Conservation (phyloP, 208 protist species). For the Acanthamoeba triangularis region DNA sequence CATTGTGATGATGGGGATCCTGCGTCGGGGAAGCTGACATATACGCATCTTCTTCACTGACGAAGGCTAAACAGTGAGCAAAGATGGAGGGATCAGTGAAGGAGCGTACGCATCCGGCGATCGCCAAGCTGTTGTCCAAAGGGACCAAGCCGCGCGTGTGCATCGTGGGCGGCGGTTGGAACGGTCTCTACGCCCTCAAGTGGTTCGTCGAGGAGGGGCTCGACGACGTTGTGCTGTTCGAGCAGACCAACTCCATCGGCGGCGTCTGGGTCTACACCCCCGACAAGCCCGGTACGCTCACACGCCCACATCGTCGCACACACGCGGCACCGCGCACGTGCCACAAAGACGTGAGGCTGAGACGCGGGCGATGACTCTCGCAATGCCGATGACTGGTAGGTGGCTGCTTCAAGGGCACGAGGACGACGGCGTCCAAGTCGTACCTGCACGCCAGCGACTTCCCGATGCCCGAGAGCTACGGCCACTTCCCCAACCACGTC, state of each 20-base stretch:
- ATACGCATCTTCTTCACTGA: no score
- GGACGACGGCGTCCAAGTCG: constrained; percentile 66
- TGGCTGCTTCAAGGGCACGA: constrained; percentile 60
- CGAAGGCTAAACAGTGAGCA: no score
- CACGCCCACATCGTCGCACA: no score
- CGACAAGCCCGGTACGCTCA: constrained; percentile 37
- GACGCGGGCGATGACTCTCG: no score
- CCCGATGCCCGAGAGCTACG: constrained; percentile 36
- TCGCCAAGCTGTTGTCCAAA: not conserved
- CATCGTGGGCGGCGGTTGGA: constrained; percentile 67
- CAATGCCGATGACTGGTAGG: not conserved
- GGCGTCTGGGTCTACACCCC: constrained; percentile 70
- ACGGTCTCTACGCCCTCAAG: constrained; percentile 74
- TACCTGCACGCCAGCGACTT: constrained; percentile 77
- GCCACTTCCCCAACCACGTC: constrained; percentile 73
- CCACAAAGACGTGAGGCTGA: no score
- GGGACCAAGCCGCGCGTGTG: constrained; percentile 15
- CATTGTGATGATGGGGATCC: no score
- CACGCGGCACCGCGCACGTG: not conserved
- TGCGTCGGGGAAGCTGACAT: no score
- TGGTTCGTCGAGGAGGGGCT: constrained; percentile 71
- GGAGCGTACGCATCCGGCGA: not conserved
- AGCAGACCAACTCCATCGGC: constrained; percentile 57
- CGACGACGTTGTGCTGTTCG: constrained; percentile 54
- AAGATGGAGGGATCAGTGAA: not conserved